Conservation (phyloP, 1,284 basidiomycete genomes). For the Fomes fomentarius region DNA sequence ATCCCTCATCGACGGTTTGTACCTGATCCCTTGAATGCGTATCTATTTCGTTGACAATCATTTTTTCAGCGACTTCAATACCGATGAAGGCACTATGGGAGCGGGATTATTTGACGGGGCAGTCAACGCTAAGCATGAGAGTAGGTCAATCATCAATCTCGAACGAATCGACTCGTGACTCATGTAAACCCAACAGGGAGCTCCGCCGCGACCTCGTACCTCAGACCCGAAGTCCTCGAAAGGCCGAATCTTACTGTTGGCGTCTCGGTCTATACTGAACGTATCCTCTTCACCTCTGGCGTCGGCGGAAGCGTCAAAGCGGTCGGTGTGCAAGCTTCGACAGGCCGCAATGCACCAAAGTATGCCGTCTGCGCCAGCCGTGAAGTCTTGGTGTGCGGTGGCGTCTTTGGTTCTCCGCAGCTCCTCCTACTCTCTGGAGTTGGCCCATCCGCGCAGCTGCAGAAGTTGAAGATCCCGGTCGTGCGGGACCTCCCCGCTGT, state of each 20-base stretch:
- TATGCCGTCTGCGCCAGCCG: constrained; percentile 36
- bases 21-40: no score
- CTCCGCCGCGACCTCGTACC: constrained; percentile 44
- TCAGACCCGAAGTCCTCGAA: constrained; percentile 34
- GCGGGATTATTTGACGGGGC: constrained; percentile 31
- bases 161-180: not conserved
- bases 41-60: no score
- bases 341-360: constrained; percentile 16
- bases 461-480: constrained; percentile 39
- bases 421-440: constrained; percentile 53
- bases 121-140: constrained; percentile 37
- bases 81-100: constrained; percentile 29
- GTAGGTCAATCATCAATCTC: constrained; percentile 23
- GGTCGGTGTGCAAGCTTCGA: constrained; percentile 36
- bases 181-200: constrained; percentile 33
- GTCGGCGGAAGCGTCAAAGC: constrained; percentile 21
- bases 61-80: constrained; percentile 38
- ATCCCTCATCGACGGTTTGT: constrained; percentile 29
- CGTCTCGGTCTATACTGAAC: constrained; percentile 35
- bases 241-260: constrained; percentile 46
- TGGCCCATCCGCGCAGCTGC: constrained; percentile 42
- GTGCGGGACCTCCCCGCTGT: constrained; percentile 44
- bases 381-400: constrained; percentile 47
- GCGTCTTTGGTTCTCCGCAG: constrained; percentile 47
- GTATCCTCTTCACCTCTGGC: constrained; percentile 27